Evolutionary conservation across 345 rosid species (phyloP).

Genomic region (Nephelium lappaceum): DNA sequence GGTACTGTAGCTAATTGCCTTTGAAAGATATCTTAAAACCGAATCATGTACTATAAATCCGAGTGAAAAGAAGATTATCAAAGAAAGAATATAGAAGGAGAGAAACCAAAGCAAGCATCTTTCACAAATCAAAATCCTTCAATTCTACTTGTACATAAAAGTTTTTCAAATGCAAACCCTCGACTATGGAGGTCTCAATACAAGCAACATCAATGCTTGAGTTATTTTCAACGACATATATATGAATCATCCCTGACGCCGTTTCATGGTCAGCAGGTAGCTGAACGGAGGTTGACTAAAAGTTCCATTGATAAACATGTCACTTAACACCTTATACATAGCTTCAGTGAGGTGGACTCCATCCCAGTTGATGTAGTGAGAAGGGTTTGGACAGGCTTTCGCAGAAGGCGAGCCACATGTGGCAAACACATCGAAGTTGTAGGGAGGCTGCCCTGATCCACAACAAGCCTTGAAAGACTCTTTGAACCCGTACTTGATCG

Average conservation of each 20-base stretch:
- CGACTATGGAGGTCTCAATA: background rate
- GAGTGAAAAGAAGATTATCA: background rate
- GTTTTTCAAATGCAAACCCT: background rate
- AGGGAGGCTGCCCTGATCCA: conserved; percentile 67
- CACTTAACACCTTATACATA: conserved; percentile 65
- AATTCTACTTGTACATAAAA: background rate
- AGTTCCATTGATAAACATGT: conserved; percentile 62
- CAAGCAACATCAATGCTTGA: background rate
- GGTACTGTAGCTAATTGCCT: too few species aligned
- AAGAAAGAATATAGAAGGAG: too few species aligned
- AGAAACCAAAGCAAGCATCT: background rate
- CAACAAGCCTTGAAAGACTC: conserved; percentile 84
- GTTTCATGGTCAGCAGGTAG: conserved; percentile 50
- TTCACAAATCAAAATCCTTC: background rate
- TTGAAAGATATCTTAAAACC: too few species aligned
- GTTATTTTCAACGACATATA: background rate
- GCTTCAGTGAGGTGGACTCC: conserved; percentile 96
- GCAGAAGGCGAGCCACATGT: conserved; percentile 62
- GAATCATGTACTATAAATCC: background rate
- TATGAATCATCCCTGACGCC: conserved; percentile 14
- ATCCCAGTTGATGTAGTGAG: conserved; percentile 83
- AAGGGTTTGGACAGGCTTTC: conserved; percentile 53
- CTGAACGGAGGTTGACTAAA: conserved; percentile 68
- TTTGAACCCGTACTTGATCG: conserved; percentile 56
- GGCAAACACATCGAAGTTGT: conserved; percentile 58